Base-by-base conservation (phyloP, 306 rosid species). In the Glycine latifolia region DNA sequence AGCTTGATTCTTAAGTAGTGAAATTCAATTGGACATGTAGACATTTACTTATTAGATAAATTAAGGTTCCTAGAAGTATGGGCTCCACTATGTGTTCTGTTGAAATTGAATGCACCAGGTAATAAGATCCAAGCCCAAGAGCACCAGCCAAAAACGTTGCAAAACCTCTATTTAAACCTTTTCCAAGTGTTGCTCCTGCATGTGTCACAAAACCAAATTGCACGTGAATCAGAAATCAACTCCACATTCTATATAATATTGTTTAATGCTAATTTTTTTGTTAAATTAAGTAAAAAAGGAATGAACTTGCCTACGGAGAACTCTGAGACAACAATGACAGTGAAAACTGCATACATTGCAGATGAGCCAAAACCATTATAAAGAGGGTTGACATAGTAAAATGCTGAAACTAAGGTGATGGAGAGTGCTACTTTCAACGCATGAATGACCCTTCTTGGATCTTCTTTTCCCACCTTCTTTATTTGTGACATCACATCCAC, bases 361-460 rank as follows among this genome's bases (percentile, higher is more conserved):
- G 77, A 67, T 3, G 68, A 15, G 68, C 87, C 87, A 61, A 85
- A 78, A 10, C 49, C 43, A 2, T 61, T 26, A 41, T 80, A 83
- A 33, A 78, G 80, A 20, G 91, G 85, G 35, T 78, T 55, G 9
- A 83, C 4, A 66, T 73, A 59, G 82, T 83, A 88, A 47, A 88
- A 81, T 43, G 73, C 2, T 0, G 89, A 83, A 43, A 83, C 86
- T 14, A 83, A n/a, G 5, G 85, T 80, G 7, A 88, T 56, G 12
- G 89, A 71, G 14, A 88, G 17, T 37, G 81, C 89, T 11, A 86
- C 84, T 83, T 88, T 88, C 1, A 83, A 58, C 33, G 87, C 71
- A 75, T 88, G 89, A 78, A 78, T 78, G 33, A 81, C 63, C 67
- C 84, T 80, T 76, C 87, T 86, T 7, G 89, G 91, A 79, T 88